Evolutionary conservation across 83 land plant genomes (phyloP), one percentile per base, ranked within the genome.

Genomic region (Isoetes engelmannii): DNA sequence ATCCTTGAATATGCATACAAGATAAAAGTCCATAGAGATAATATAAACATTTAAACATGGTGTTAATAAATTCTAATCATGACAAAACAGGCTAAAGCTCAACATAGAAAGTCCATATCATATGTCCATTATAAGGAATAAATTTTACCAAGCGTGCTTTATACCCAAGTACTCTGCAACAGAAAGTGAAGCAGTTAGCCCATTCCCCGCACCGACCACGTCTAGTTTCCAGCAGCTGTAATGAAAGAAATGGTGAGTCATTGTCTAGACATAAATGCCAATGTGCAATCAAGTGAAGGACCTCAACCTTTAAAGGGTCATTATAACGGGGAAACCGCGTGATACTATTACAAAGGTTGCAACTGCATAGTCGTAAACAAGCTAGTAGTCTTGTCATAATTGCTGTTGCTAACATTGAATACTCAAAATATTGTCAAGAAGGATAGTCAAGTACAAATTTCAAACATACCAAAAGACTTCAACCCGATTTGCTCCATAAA

Each of bases 291-390:
- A 57, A 28, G 55, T 3, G 18, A 37, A 74, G 66, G 7, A 21
- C n/a, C 5, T 10, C 4, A 8, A 91, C 97, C 97, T 90, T 94
- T 44, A 80, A 0, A 68, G 99, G 92, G 77, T 90, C 92, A 75
- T 90, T 94, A 71, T 90, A 94, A 18, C 99, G 85, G 46, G 99
- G 91, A 75, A 94, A 94, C n/a, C 99, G 93, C 63, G 92, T 86
- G n/a, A 76, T 57, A 61, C 42, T 69, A 67, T 78, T 28, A 64
- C 99, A 94, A 4, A 41, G 47, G 4, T 68, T 81, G 81, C 99
- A 94, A 21, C 97, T 93, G 72, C 41, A 55, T 15, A 43, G 28
- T 7, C 49, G 47, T 9, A 37, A 15, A 1, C 12, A 15, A 28
- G 6, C 8, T 10, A 18, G 15, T 70, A 13, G 6, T 0, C 57